Evolutionary conservation across 306 rosid genomes (phyloP), one percentile per base, ranked within the genome.

Genomic region (Glycine tomentella): DNA sequence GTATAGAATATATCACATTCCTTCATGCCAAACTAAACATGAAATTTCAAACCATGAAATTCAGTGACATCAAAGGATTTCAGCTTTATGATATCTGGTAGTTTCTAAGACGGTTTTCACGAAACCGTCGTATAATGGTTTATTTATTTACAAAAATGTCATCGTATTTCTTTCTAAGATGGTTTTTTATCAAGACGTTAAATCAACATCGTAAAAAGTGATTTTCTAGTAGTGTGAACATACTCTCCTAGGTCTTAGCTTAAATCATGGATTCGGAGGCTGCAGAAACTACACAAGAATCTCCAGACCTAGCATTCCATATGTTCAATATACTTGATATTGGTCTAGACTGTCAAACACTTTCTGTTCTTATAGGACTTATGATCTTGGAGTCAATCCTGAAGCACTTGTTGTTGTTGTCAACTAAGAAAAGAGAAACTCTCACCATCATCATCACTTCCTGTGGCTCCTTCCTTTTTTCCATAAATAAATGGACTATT

Each of bases 371-470:
- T 14, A 86, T 91, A 65, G 94, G 97, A 2, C 93, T 93, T 90
- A 97, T 73, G 97, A 93, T 80, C 85, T 93, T 82, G 94, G 92
- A 55, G 90, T 90, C 82, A 91, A 91, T 76, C 93, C 93, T 8
- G 97, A 93, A 82, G 90, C 93, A 5, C 91, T 91, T 70, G 90
- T 92, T 76, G 94, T 90, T 10, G 82, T 93, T 75, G 97, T 90
- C 69, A 93, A 83, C 89, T 90, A 36, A 81, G 86, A 14, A 81
- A 79, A 57, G 90, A 86, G 77, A 81, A 69, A 15, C 71, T 76
- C 14, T 65, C 86, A 7, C 34, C 62, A 7, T 38, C 88, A 49
- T 59, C 89, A 2, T 68, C 75, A 48, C 76, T 16, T 62, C 74
- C 75, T 8, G 16, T 61, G 46, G 72, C 78, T 0, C 57, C 85